Base-by-base conservation (phyloP, 1,139 yeast genomes). In the Saccharomycopsis crataegensis region DNA sequence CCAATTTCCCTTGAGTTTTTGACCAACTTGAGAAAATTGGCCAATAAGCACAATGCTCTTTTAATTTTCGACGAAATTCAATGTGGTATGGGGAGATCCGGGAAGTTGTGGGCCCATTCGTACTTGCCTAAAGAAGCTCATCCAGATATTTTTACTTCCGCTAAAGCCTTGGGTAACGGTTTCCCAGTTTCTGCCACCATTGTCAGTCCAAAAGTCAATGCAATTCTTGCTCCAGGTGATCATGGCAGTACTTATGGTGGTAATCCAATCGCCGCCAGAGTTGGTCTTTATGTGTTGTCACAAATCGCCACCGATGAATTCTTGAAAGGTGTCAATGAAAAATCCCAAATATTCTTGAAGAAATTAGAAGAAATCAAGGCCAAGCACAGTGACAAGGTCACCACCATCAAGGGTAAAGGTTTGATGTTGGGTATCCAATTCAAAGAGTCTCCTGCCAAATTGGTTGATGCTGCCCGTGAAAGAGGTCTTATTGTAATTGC, bases 181-280 rank as follows among this genome's bases (percentile, higher is more conserved):
- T 89, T 82, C 75, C 99, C 99, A 42, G 86, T 93, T 62, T 96
- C 96, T 51, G 99, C 98, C 7, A 87, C 96, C 3, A 78, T 93
- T 78, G 82, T 93, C 53, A 80, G 87, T 51, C 94, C 88, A 60
- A 76, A 80, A 57, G 86, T 93, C 37, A 95, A 89, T 65, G 68
- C 73, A 12, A 80, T 75, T 1, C 73, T 93, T 61, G 75, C 80
- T 57, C 93, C 88, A 17, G 99, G 99, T 54, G 99, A 93, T 66
- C 99, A 93, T 67, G 99, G 99, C 51, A 91, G 98, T 5, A 93
- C 99, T 0, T 93, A 86, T 66, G 99, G 99, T 59, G 99, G 99
- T 52, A 93, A 93, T 67, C 98, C 99, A 50, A 74, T 93, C 59
- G 99, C 91, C 1, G 76, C 94, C 45, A 80, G 91, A 58, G 79